phyloP scores from a whole-genome alignment of 129 eudicot genomes.

The Oenanthe sinensis region DNA sequence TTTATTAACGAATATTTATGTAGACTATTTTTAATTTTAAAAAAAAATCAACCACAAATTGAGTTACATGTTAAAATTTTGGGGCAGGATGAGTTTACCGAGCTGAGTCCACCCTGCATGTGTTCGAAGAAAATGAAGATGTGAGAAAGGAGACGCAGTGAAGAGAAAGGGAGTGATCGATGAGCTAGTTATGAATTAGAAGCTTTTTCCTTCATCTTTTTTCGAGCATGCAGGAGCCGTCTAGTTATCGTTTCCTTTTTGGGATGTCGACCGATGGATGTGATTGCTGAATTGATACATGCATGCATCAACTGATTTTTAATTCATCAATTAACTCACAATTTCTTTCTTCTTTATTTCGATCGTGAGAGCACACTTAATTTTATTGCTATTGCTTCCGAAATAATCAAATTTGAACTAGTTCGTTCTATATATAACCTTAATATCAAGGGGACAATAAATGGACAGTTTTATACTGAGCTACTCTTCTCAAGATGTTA shows the following conservation, averaged over 20 bases:
- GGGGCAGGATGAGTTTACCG: no score
- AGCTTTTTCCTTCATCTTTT: not conserved
- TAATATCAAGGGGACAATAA: no score
- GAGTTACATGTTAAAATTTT: no score
- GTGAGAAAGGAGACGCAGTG: not conserved
- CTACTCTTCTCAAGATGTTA: no score
- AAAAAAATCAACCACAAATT: no score
- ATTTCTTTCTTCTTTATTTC: not conserved
- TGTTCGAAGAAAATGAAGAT: no score
- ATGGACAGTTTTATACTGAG: no score
- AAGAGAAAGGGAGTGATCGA: not conserved
- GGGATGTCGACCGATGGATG: not conserved
- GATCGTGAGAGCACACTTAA: not conserved
- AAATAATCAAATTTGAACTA: no score
- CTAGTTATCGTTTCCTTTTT: not conserved
- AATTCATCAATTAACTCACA: not conserved
- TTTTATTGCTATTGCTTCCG: not conserved
- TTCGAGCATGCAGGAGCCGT: constrained; percentile 3
- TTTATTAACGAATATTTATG: no score
- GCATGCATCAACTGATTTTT: not conserved
- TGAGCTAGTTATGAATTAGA: not conserved
- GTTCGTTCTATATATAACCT: no score
- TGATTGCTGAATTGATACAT: not conserved
- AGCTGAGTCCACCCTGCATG: no score
- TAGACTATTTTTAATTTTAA: no score